phyloP scores from a whole-genome alignment of 129 eudicot species.

The Cynara cardunculus region DNA sequence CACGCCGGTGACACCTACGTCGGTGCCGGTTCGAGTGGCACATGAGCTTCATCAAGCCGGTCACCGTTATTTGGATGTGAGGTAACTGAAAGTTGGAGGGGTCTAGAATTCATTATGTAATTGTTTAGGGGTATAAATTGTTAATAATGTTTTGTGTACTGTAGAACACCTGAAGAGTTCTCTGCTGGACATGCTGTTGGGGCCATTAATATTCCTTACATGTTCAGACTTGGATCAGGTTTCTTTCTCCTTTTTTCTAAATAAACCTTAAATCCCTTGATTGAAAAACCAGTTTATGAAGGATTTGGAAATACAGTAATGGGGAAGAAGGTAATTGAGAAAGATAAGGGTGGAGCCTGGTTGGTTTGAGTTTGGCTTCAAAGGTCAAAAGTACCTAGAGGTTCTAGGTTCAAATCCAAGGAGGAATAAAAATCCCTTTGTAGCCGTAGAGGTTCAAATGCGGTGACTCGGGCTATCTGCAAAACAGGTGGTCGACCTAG shows the following conservation, averaged over 20 bases:
- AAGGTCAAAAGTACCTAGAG: no score
- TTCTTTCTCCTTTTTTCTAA: background rate
- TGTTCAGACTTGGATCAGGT: constrained; percentile 75
- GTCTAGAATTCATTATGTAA: background rate
- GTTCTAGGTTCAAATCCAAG: no score
- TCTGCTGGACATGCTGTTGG: constrained; percentile 82
- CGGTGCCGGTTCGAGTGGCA: constrained; percentile 90
- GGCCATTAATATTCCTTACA: constrained; percentile 71
- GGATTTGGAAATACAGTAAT: no score
- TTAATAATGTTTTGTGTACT: background rate
- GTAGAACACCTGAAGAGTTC: constrained; percentile 76
- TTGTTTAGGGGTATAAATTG: background rate
- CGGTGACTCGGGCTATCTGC: no score
- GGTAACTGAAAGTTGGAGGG: constrained; percentile 33
- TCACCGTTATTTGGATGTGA: constrained; percentile 77
- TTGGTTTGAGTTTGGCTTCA: no score
- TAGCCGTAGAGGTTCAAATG: no score
- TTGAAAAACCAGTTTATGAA: no score
- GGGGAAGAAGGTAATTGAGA: no score
- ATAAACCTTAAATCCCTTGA: no score
- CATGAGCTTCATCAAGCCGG: constrained; percentile 89
- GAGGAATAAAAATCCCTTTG: no score
- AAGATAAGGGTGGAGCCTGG: no score
- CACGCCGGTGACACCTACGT: constrained; percentile 50
- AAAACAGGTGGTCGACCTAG: no score